These are phyloP conservation scores for Citrullus mucosospermus DNA, from an alignment of 306 rosid species.

Conservation along the genomic window DNA sequence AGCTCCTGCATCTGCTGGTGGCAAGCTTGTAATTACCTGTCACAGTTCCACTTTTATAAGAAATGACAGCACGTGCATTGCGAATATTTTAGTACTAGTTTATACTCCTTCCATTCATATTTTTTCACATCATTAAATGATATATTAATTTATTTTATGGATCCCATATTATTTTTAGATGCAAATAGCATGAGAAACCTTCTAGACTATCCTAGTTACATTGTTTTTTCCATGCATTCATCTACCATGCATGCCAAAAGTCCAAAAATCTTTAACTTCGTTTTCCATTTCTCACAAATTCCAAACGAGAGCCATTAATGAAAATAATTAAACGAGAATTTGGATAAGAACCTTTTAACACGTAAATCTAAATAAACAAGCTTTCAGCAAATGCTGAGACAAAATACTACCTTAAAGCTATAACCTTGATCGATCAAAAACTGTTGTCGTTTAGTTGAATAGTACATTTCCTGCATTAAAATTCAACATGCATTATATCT, in stretches of 20 bases:
- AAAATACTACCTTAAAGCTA: slow-evolving; percentile 69
- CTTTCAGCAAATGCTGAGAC: neutral
- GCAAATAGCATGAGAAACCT: too few species aligned
- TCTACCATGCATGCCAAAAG: neutral
- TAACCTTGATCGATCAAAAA: slow-evolving; percentile 98
- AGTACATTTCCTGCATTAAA: slow-evolving; percentile 84
- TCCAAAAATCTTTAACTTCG: neutral
- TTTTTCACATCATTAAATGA: too few species aligned
- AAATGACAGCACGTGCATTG: neutral
- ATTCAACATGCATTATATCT: neutral
- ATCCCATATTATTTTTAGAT: too few species aligned
- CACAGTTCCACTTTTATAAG: neutral
- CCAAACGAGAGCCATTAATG: neutral
- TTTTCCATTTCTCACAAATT: neutral
- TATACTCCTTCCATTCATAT: too few species aligned
- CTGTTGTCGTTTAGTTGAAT: slow-evolving; percentile 92
- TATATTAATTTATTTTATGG: too few species aligned
- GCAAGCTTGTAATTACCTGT: slow-evolving; percentile 95
- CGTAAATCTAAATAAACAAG: neutral
- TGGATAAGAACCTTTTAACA: neutral
- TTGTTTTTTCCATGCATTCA: neutral
- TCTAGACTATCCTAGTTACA: too few species aligned
- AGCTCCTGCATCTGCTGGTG: slow-evolving; percentile 71
- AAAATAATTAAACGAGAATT: neutral
- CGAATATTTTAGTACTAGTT: too few species aligned